Evolutionary conservation across 306 rosid genomes (phyloP).

Genomic region (Sicyos edulis): DNA sequence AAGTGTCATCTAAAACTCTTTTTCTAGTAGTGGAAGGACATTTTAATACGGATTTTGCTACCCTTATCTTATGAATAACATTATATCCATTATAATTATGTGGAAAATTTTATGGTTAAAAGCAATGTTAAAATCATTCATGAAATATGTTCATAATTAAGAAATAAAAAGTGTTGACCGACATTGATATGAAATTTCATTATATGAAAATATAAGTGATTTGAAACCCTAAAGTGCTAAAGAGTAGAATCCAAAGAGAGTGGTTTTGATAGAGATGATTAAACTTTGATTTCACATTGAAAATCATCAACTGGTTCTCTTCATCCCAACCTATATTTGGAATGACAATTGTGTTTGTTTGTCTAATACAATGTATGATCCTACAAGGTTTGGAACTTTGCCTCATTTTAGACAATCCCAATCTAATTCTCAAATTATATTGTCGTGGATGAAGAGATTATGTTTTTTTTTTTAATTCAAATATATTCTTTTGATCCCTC

Average conservation of each 20-base stretch:
- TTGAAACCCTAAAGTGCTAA: not conserved
- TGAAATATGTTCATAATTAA: not conserved
- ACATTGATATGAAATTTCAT: not conserved
- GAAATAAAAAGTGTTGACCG: not conserved
- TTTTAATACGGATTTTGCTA: no score
- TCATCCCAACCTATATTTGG: slow-evolving; percentile 1
- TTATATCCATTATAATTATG: no score
- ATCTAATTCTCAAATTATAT: not conserved
- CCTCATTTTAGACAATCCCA: slow-evolving; percentile 16
- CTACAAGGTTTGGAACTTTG: slow-evolving; percentile 11
- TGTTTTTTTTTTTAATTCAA: not conserved
- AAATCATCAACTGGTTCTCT: not conserved
- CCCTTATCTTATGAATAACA: no score
- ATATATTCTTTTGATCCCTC: not conserved
- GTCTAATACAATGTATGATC: slow-evolving; percentile 8
- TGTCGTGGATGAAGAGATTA: slow-evolving; percentile 3
- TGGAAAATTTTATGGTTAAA: no score
- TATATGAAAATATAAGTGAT: not conserved
- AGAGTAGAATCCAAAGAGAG: slow-evolving; percentile 12
- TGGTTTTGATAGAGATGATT: not conserved
- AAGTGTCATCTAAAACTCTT: no score
- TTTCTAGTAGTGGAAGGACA: no score
- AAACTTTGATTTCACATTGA: slow-evolving; percentile 10
- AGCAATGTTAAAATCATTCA: no score
- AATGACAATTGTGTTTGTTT: slow-evolving; percentile 1